phyloP scores from a whole-genome alignment of 2,329 filamentous ascomycete genomes.

The Clarireedia hainanense region DNA sequence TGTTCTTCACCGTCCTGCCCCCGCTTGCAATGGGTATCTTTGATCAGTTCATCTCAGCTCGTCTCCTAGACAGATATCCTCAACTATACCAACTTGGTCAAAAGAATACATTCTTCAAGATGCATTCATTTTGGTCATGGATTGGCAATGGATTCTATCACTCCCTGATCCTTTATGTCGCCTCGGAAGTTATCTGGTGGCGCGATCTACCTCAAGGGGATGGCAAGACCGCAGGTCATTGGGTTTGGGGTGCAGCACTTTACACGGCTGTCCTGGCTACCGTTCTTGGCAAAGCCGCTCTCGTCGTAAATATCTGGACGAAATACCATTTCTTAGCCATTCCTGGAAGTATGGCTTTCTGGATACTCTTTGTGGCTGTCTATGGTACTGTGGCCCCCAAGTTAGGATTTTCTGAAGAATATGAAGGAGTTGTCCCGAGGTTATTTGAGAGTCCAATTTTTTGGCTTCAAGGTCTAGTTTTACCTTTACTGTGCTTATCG shows the following conservation, averaged over 20 bases:
- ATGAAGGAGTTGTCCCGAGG: constrained; percentile 72
- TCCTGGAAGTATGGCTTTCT: constrained; percentile 83
- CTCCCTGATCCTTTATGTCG: constrained; percentile 85
- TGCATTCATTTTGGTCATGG: constrained; percentile 90
- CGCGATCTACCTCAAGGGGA: constrained; percentile 71
- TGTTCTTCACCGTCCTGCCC: constrained; percentile 91
- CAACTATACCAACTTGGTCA: constrained; percentile 93
- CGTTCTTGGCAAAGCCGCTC: constrained; percentile 85
- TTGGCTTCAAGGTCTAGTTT: constrained; percentile 78
- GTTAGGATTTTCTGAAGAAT: constrained; percentile 74
- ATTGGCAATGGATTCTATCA: constrained; percentile 93
- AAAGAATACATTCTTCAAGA: constrained; percentile 85
- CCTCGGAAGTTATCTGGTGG: constrained; percentile 72
- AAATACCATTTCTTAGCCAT: constrained; percentile 97
- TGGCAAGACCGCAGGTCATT: constrained; percentile 81
- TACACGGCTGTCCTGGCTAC: constrained; percentile 93
- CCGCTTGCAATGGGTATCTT: constrained; percentile 93
- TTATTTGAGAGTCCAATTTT: constrained; percentile 78
- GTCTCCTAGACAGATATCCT: constrained; percentile 88
- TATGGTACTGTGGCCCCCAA: constrained; percentile 84
- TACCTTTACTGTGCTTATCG: constrained; percentile 74
- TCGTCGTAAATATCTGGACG: constrained; percentile 97
- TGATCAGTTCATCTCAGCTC: constrained; percentile 94
- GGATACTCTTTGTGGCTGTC: constrained; percentile 81
- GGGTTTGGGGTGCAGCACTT: constrained; percentile 94